phyloP scores from a whole-genome alignment of 2,329 filamentous ascomycete species.

The Diaporthe caulivora region DNA sequence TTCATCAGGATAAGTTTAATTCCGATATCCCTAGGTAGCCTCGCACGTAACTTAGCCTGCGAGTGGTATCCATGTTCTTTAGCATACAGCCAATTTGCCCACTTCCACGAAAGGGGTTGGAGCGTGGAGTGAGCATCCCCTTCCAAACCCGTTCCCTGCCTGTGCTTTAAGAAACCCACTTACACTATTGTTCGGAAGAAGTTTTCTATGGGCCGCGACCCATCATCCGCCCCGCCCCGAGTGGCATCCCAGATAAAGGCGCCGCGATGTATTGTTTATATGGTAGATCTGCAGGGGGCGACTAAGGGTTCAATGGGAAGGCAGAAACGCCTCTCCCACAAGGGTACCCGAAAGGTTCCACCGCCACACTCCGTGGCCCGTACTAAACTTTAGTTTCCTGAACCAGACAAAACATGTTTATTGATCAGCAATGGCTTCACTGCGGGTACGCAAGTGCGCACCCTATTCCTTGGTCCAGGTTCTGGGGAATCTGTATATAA shows the following conservation, averaged over 20 bases:
- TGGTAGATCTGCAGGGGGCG: not conserved
- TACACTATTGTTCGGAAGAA: not conserved
- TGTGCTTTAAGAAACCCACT: not conserved
- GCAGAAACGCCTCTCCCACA: not conserved
- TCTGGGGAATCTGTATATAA: not conserved
- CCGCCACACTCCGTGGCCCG: conserved; percentile 2
- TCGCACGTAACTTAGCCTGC: no score
- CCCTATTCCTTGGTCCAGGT: not conserved
- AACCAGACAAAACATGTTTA: conserved; percentile 23
- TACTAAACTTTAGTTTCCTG: not conserved
- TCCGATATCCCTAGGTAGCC: not conserved
- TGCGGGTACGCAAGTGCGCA: not conserved
- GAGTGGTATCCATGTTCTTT: not conserved
- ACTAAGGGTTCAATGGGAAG: not conserved
- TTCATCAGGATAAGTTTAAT: no score
- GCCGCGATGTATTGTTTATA: conserved; percentile 5
- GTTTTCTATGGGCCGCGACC: not conserved
- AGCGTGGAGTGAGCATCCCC: no score
- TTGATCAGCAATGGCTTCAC: conserved; percentile 1
- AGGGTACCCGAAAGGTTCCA: conserved; percentile 10
- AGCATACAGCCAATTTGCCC: not conserved
- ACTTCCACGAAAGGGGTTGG: not conserved
- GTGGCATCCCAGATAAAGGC: conserved; percentile 9
- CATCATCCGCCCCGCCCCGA: not conserved
- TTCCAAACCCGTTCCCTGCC: not conserved